Percentiles rank a stretch among this genome's conserved stretches.
Evolutionary conservation across 2,329 filamentous ascomycete genomes (phyloP).

Genomic region (Didymella sp.): DNA sequence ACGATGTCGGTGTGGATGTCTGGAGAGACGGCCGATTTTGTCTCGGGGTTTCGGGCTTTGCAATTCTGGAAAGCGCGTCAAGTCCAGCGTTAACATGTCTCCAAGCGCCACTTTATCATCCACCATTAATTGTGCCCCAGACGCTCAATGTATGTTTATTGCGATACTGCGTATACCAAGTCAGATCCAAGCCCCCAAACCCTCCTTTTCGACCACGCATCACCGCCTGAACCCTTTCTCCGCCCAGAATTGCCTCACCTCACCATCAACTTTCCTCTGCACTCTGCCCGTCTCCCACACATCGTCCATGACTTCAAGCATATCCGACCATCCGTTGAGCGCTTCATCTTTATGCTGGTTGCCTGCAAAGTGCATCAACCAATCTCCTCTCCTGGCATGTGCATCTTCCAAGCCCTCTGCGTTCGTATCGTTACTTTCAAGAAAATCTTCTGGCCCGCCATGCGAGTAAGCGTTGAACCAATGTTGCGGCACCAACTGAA

Average conservation of each 20-base stretch:
- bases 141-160: neutral
- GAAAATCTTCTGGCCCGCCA: conserved; percentile 30
- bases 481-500: conserved; percentile 50
- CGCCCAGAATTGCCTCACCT: conserved; percentile 35
- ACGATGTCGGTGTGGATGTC: neutral
- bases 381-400: conserved; percentile 51
- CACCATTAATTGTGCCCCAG: neutral
- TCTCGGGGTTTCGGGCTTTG: conserved; percentile 3
- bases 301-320: conserved; percentile 24
- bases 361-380: conserved; percentile 55
- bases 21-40: too few relatives aligned
- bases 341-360: conserved; percentile 42
- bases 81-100: conserved; percentile 1
- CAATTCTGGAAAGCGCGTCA: neutral
- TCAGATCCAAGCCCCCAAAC: too few relatives aligned
- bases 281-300: conserved; percentile 35
- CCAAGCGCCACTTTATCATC: neutral
- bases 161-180: too few relatives aligned
- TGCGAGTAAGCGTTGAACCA: conserved; percentile 55
- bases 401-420: conserved; percentile 40
- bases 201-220: neutral
- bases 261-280: conserved; percentile 34
- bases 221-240: conserved; percentile 4
- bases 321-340: conserved; percentile 46
- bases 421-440: conserved; percentile 41